A percentile compares a stretch with the other conserved stretches of the same genome.
These are phyloP conservation scores for Pugionium dolabratum DNA, from an alignment of 345 rosid genomes.

Conservation along the genomic window DNA sequence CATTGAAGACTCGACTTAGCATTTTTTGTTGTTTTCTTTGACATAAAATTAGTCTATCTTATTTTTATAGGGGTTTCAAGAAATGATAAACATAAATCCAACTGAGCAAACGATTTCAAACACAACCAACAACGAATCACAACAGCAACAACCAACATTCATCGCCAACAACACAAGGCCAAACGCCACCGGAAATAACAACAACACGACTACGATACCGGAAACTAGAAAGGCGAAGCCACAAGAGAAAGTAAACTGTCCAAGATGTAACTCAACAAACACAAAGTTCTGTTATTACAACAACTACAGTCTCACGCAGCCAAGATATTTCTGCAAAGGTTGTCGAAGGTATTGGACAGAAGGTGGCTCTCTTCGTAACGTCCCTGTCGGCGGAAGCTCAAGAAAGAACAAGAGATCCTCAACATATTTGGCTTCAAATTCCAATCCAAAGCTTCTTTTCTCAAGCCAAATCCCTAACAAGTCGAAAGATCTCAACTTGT, in stretches of 20 bases:
- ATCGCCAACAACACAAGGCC: slow-evolving; percentile 36
- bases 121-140: slow-evolving; percentile 28
- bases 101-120: slow-evolving; percentile 40
- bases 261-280: slow-evolving; percentile 48
- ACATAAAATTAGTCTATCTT: neutral
- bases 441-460: slow-evolving; percentile 38
- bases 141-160: slow-evolving; percentile 35
- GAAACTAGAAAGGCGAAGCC: slow-evolving; percentile 40
- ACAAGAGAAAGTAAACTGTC: slow-evolving; percentile 72
- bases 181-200: slow-evolving; percentile 28
- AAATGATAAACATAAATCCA: slow-evolving; percentile 39
- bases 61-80: slow-evolving; percentile 39
- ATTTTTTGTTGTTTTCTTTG: neutral
- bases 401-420: slow-evolving; percentile 68
- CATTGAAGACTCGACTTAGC: slow-evolving; percentile 1
- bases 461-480: slow-evolving; percentile 34
- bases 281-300: slow-evolving; percentile 40
- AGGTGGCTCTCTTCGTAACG: slow-evolving; percentile 88
- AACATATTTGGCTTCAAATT: slow-evolving; percentile 30
- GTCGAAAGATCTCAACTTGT: slow-evolving; percentile 41
- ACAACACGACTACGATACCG: slow-evolving; percentile 23
- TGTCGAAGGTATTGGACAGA: slow-evolving; percentile 94
- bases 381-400: slow-evolving; percentile 79
- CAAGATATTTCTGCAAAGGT: slow-evolving; percentile 80
- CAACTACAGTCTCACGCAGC: slow-evolving; percentile 87